Evolutionary conservation across 2,329 filamentous ascomycete species (phyloP).

Genomic region (Exophiala alcalophila): DNA sequence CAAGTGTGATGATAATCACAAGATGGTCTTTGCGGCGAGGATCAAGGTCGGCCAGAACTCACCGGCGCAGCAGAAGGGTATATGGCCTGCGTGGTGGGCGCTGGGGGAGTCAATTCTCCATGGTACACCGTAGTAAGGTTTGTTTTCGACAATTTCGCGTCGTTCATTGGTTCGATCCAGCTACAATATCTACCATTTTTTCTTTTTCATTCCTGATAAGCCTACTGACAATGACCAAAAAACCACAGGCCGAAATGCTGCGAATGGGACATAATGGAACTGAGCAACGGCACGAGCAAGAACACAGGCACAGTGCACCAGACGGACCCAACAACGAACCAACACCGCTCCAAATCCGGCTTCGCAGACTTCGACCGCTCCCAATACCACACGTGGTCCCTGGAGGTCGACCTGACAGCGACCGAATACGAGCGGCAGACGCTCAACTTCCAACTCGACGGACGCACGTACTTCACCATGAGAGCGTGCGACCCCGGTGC

Average conservation of each 20-base stretch:
- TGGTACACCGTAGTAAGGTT: not conserved
- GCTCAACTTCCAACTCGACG: not conserved
- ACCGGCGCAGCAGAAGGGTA: not conserved
- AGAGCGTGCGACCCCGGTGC: not conserved
- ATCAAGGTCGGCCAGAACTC: conserved; percentile 4
- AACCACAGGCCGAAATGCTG: conserved; percentile 1
- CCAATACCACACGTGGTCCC: not conserved
- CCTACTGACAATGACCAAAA: not conserved
- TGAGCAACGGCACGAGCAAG: not conserved
- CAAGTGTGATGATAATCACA: not conserved
- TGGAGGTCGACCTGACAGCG: not conserved
- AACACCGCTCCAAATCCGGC: not conserved
- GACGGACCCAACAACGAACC: not conserved
- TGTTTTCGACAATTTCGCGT: too few species aligned
- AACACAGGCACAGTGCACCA: conserved; percentile 1
- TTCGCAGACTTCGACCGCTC: not conserved
- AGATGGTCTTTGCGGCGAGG: conserved; percentile 2
- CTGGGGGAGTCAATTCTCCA: not conserved
- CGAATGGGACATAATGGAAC: conserved; percentile 1
- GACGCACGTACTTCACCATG: not conserved
- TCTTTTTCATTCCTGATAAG: not conserved
- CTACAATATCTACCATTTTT: too few species aligned
- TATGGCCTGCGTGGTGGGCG: conserved; percentile 3
- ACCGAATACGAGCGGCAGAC: not conserved
- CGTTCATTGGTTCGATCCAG: too few species aligned